phyloP scores from a whole-genome alignment of 2,329 filamentous ascomycete species.

The Ophiostoma novo-ulmi region DNA sequence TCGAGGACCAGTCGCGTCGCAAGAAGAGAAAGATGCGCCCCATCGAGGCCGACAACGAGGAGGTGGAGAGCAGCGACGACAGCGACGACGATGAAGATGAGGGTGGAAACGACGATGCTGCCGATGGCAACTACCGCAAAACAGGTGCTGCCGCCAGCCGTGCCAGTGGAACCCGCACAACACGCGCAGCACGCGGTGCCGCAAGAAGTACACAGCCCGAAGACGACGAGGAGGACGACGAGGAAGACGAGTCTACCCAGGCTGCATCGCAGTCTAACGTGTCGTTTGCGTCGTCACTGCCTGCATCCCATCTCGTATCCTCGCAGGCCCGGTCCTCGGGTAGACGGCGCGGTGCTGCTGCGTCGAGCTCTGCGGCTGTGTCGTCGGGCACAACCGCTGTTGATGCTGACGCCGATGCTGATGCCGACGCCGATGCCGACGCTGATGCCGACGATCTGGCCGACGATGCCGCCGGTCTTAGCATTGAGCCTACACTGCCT shows the following conservation, averaged over 20 bases:
- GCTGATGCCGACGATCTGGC: conserved; percentile 41
- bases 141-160: conserved; percentile 34
- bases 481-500: conserved; percentile 31
- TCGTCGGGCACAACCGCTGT: conserved; percentile 23
- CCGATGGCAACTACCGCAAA: conserved; percentile 53
- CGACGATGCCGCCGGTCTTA: conserved; percentile 40
- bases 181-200: conserved; percentile 31
- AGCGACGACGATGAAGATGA: conserved; percentile 31
- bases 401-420: conserved; percentile 32
- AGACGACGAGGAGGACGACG: conserved; percentile 41
- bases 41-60: conserved; percentile 44
- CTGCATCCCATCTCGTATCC: conserved; percentile 61
- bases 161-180: conserved; percentile 32
- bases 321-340: conserved; percentile 15
- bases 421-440: conserved; percentile 41
- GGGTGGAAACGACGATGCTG: conserved; percentile 25
- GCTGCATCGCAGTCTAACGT: conserved; percentile 48
- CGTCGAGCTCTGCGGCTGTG: conserved; percentile 30
- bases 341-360: conserved; percentile 33
- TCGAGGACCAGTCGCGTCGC: conserved; percentile 73
- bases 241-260: conserved; percentile 47
- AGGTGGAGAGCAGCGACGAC: conserved; percentile 57
- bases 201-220: conserved; percentile 31
- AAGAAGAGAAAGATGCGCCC: conserved; percentile 68
- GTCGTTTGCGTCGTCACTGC: conserved; percentile 75